Conservation (phyloP, 768 basidiomycete genomes). For the Mycena maculata region DNA sequence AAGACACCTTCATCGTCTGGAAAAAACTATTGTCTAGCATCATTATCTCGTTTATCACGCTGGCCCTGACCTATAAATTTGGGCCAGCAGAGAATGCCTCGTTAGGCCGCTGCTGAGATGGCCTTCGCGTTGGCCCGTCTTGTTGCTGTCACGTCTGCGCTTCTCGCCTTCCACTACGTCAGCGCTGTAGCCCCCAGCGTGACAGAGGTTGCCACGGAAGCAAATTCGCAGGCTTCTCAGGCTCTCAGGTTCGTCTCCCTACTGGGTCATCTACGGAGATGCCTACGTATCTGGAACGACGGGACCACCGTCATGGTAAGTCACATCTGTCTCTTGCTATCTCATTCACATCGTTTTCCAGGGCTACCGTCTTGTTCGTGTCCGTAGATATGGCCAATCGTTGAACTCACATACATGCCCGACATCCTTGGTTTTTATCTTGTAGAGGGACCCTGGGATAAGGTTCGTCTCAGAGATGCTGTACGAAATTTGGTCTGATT, state of each 20-base stretch:
- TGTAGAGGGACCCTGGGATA: conserved; percentile 66
- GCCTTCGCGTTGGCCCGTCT: conserved; percentile 19
- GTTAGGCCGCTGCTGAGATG: conserved; percentile 19
- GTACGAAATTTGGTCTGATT: not conserved
- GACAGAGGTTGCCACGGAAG: conserved; percentile 25
- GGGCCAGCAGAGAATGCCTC: not conserved
- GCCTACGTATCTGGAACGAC: conserved; percentile 55
- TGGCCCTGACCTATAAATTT: conserved; percentile 8
- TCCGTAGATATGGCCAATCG: not conserved
- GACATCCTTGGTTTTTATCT: conserved; percentile 68
- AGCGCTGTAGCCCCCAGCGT: conserved; percentile 6
- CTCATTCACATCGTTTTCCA: conserved; percentile 33
- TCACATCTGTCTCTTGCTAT: not conserved
- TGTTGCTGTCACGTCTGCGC: conserved; percentile 16
- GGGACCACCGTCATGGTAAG: conserved; percentile 64
- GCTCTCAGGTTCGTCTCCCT: too few relatives aligned
- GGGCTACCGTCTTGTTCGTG: conserved; percentile 66
- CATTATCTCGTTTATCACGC: not conserved
- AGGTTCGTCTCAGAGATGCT: conserved; percentile 44
- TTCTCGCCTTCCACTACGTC: conserved; percentile 3
- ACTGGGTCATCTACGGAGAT: conserved; percentile 61
- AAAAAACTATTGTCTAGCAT: not conserved
- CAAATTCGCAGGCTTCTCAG: too few relatives aligned
- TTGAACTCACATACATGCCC: conserved; percentile 7
- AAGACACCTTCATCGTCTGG: not conserved